Evolutionary conservation across 2,329 filamentous ascomycete genomes (phyloP).

Genomic region (Hymenoscyphus repandus): DNA sequence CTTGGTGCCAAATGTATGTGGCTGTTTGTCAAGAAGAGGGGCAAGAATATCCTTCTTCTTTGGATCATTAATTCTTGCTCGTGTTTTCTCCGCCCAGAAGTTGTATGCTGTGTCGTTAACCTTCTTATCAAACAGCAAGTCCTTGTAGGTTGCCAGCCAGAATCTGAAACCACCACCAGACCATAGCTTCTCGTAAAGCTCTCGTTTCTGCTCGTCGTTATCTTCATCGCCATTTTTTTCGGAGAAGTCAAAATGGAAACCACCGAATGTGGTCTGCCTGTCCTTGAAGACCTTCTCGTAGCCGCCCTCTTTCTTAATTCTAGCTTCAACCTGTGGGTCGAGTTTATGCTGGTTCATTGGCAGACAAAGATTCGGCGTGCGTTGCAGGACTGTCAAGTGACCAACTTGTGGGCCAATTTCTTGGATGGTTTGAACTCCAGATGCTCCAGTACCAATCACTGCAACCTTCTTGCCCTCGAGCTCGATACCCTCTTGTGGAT

Average conservation of each 20-base stretch:
- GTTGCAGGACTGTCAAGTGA: conserved; percentile 46
- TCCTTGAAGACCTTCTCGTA: conserved; percentile 39
- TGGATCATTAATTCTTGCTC: conserved; percentile 40
- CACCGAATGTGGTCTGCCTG: conserved; percentile 42
- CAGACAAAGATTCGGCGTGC: conserved; percentile 52
- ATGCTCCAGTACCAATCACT: conserved; percentile 44
- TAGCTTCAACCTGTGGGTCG: conserved; percentile 36
- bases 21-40: conserved; percentile 35
- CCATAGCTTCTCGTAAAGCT: conserved; percentile 41
- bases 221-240: conserved; percentile 41
- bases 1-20: conserved; percentile 43
- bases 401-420: conserved; percentile 34
- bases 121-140: conserved; percentile 37
- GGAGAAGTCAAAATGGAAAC: conserved; percentile 46
- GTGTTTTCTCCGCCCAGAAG: conserved; percentile 43
- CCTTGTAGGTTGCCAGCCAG: conserved; percentile 42
- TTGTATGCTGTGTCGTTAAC: conserved; percentile 42
- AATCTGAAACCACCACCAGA: conserved; percentile 41
- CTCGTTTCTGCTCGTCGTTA: conserved; percentile 38
- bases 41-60: conserved; percentile 41
- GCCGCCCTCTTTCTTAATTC: conserved; percentile 34
- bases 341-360: conserved; percentile 50
- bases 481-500: conserved; percentile 36
- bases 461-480: conserved; percentile 46
- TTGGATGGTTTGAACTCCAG: conserved; percentile 25